Conservation (phyloP, 164 flowering plant species). For the Cinnamomum micranthum region DNA sequence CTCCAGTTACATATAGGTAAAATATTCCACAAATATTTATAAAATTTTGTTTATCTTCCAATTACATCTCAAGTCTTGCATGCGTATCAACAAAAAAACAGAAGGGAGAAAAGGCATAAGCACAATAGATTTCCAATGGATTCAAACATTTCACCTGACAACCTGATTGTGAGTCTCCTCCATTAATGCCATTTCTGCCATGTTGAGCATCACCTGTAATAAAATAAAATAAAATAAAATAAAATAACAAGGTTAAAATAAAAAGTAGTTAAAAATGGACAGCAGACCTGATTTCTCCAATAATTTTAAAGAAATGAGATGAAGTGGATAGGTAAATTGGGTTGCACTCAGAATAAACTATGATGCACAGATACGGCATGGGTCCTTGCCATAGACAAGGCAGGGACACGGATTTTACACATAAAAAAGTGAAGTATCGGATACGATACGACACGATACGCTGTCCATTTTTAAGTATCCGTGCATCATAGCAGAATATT, state of each 20-base stretch:
- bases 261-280: not conserved
- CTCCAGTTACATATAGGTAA: too few relatives aligned
- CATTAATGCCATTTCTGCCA: conserved; percentile 11
- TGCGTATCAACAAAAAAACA: not conserved
- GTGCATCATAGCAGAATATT: not conserved
- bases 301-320: not conserved
- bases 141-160: conserved; percentile 10
- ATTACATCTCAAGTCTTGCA: too few relatives aligned
- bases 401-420: too few relatives aligned
- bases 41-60: too few relatives aligned
- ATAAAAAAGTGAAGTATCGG: too few relatives aligned
- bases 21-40: too few relatives aligned
- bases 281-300: not conserved
- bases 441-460: too few relatives aligned
- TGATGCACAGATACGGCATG: too few relatives aligned
- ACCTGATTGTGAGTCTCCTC: conserved; percentile 10
- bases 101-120: not conserved
- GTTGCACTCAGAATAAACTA: not conserved
- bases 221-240: too few relatives aligned
- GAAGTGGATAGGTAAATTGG: not conserved
- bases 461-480: too few relatives aligned
- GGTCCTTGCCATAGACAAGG: too few relatives aligned
- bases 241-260: not conserved
- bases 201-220: conserved; percentile 23
- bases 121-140: not conserved